A percentile compares a stretch with the other conserved stretches of the same genome.
Evolutionary conservation across 495 filamentous ascomycete genomes (phyloP).

Genomic region (Podospora sp.): DNA sequence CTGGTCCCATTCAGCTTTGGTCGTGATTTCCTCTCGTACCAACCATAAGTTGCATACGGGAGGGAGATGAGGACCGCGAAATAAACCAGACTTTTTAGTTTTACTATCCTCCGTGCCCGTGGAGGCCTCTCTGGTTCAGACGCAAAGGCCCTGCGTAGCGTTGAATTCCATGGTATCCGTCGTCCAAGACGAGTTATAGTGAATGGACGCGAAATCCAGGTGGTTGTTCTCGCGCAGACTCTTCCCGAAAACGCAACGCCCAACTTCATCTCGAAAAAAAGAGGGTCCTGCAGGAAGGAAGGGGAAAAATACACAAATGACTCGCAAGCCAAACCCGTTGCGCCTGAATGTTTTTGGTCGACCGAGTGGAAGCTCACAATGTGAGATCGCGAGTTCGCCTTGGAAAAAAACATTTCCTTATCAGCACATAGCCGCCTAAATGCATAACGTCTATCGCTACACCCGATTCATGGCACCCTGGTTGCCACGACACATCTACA

Average conservation of each 20-base stretch:
- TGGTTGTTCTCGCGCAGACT: neutral
- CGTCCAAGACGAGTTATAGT: neutral
- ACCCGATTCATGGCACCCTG: neutral
- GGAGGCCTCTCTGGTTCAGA: neutral
- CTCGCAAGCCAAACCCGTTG: no score
- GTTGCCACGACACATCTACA: slow-evolving; percentile 31
- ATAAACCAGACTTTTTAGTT: no score
- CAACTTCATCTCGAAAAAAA: neutral
- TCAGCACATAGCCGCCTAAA: neutral
- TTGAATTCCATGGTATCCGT: neutral
- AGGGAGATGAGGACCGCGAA: no score
- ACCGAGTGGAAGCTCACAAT: neutral
- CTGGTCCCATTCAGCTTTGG: slow-evolving; percentile 43
- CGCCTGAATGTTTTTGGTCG: neutral
- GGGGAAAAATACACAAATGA: no score
- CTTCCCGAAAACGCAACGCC: neutral
- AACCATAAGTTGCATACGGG: neutral
- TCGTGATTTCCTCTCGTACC: slow-evolving; percentile 12
- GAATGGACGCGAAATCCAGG: no score
- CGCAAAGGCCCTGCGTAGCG: neutral
- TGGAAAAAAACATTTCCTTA: neutral
- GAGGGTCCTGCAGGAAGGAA: no score
- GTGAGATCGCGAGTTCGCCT: neutral
- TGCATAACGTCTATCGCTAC: no score
- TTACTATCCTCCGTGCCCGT: neutral